Base-by-base conservation (phyloP, 805 yeast species). In the Candida palmyrensis region DNA sequence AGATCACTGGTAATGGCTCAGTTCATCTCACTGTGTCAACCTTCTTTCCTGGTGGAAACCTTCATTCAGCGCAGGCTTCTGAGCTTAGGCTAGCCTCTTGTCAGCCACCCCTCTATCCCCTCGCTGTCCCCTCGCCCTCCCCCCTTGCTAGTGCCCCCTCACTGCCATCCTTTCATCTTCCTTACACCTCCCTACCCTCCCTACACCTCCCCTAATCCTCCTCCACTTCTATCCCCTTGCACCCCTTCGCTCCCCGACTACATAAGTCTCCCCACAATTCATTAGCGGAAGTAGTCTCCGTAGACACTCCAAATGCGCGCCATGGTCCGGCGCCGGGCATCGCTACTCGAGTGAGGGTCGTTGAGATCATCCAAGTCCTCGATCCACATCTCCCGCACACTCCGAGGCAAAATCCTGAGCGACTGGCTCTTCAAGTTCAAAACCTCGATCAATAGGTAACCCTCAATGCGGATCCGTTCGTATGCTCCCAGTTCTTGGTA, bases 401-500 rank as follows among this genome's bases (percentile, higher is more conserved):
- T 54, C 17, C 50, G 51, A 1, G 90, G 88, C 1, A 84, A 49
- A 2, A 80, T 39, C 2, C 48, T 43, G 12, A 54, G 50, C 1
- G 84, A 80, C 20, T 68, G 53, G 16, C 61, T 54, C 31, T 78
- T 70, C 41, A 86, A 60, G 25, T 75, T 70, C 22, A 77, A 68
- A 4, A 77, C 66, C 45, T 86, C 90, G 33, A 87, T 64, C n/a
- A 79, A 66, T 25, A 86, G 51, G 42, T 76, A 54, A 2, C 95
- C 95, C 32, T 71, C 73, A 26, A 60, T 60, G 19, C 57, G 55
- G 38, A 63, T 63, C 14, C 60, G 45, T 16, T 55, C 44, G 2
- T 39, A 41, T 6, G 41, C 35, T 16, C 41, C 34, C 6, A 45
- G 40, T 3, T 46, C 39, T 17, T 48, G 44, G 12, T 33, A 50